phyloP scores from a whole-genome alignment of 805 yeast species.

The Suhomyces sp. region DNA sequence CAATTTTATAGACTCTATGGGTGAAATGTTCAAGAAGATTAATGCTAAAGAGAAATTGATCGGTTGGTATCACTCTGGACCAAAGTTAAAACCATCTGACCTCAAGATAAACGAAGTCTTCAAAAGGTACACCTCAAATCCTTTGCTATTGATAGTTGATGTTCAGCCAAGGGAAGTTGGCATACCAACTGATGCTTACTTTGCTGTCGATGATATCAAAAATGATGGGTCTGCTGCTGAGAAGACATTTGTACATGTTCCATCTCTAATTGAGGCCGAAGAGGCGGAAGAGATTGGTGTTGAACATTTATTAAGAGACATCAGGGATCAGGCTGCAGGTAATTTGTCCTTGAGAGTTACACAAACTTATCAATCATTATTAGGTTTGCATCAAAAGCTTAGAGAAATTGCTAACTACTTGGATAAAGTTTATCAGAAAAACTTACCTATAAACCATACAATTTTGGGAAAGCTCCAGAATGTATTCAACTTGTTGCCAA shows the following conservation, averaged over 20 bases:
- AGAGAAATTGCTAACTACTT: conserved; percentile 76
- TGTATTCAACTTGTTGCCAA: conserved; percentile 90
- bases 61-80: conserved; percentile 99
- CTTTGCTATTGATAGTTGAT: conserved; percentile 86
- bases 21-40: conserved; percentile 95
- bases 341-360: conserved; percentile 83
- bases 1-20: conserved; percentile 93
- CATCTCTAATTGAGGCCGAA: conserved; percentile 91
- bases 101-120: conserved; percentile 86
- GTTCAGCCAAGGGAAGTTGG: conserved; percentile 84
- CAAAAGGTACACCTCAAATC: conserved; percentile 77
- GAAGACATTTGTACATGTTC: conserved; percentile 89
- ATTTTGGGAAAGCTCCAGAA: conserved; percentile 93
- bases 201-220: conserved; percentile 91
- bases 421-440: conserved; percentile 65
- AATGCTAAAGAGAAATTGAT: conserved; percentile 94
- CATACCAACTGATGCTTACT: conserved; percentile 93
- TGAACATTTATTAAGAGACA: conserved; percentile 91
- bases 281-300: conserved; percentile 99
- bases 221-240: conserved; percentile 94
- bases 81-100: conserved; percentile 84
- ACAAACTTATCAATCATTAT: conserved; percentile 81
- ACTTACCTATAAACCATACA: conserved; percentile 83
- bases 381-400: conserved; percentile 79
- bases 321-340: conserved; percentile 96